Evolutionary conservation across 306 rosid species (phyloP).

Genomic region (Myrica gale): DNA sequence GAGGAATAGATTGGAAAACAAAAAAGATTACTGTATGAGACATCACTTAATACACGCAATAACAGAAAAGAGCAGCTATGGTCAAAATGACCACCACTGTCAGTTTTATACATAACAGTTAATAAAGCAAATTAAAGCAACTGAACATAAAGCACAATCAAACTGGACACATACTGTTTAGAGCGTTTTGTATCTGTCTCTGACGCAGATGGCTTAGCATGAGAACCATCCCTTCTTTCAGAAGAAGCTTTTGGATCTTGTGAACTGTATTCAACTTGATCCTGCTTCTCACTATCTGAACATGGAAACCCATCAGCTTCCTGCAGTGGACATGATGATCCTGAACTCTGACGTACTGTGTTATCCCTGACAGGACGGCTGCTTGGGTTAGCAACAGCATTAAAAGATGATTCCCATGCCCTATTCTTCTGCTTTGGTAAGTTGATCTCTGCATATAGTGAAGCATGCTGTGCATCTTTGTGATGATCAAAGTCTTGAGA

Average conservation of each 20-base stretch:
- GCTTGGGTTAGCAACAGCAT: constrained; percentile 38
- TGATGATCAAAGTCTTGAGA: constrained; percentile 74
- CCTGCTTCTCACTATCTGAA: constrained; percentile 53
- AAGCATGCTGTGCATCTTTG: constrained; percentile 68
- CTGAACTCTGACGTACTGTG: constrained; percentile 56
- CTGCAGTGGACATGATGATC: constrained; percentile 51
- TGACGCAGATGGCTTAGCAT: constrained; percentile 56
- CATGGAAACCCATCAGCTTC: constrained; percentile 66
- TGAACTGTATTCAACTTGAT: constrained; percentile 51
- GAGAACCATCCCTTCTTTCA: constrained; percentile 69
- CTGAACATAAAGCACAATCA: constrained; percentile 17
- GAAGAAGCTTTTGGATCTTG: constrained; percentile 55
- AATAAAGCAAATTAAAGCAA: constrained; percentile 14
- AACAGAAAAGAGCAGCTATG: constrained; percentile 10
- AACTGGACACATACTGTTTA: constrained; percentile 71
- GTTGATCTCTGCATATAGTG: constrained; percentile 56
- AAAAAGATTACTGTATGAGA: background rate
- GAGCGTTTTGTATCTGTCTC: constrained; percentile 95
- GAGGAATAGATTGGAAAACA: background rate
- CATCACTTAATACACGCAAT: background rate
- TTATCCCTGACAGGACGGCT: constrained; percentile 58
- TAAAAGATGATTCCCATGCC: constrained; percentile 72
- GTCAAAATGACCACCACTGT: constrained; percentile 28
- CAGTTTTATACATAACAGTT: background rate
- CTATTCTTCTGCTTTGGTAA: constrained; percentile 63